phyloP scores from a whole-genome alignment of 2,329 filamentous ascomycete species.

The Sphaceloma murrayae region DNA sequence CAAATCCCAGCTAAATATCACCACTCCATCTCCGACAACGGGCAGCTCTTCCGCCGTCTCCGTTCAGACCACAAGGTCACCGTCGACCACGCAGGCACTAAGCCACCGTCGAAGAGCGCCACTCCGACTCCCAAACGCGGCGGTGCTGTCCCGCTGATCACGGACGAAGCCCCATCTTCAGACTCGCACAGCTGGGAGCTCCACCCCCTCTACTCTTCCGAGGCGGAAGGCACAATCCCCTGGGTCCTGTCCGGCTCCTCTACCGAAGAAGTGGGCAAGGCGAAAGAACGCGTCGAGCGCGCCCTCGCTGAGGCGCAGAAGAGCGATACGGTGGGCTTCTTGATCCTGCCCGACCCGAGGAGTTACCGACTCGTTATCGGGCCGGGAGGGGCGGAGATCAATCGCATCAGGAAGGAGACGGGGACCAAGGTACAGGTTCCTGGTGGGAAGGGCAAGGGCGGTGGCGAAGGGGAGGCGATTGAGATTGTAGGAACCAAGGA shows the following conservation, averaged over 20 bases:
- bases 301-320: slow-evolving; percentile 63
- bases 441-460: slow-evolving; percentile 53
- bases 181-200: slow-evolving; percentile 77
- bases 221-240: slow-evolving; percentile 56
- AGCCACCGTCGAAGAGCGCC: slow-evolving; percentile 59
- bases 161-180: slow-evolving; percentile 58
- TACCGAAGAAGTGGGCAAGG: slow-evolving; percentile 70
- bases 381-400: slow-evolving; percentile 80
- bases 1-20: slow-evolving; percentile 74
- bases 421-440: slow-evolving; percentile 87
- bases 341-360: slow-evolving; percentile 79
- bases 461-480: slow-evolving; percentile 71
- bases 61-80: slow-evolving; percentile 79
- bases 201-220: slow-evolving; percentile 63
- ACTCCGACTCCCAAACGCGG: slow-evolving; percentile 42
- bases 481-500: slow-evolving; percentile 73
- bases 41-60: slow-evolving; percentile 85
- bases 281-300: slow-evolving; percentile 61
- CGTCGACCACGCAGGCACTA: slow-evolving; percentile 79
- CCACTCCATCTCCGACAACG: slow-evolving; percentile 76
- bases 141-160: slow-evolving; percentile 75
- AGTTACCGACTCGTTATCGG: slow-evolving; percentile 89
- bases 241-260: slow-evolving; percentile 74
- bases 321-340: slow-evolving; percentile 68
- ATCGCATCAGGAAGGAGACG: slow-evolving; percentile 82